Conservation (phyloP, 768 basidiomycete genomes). For the Tulasnella sp. region DNA sequence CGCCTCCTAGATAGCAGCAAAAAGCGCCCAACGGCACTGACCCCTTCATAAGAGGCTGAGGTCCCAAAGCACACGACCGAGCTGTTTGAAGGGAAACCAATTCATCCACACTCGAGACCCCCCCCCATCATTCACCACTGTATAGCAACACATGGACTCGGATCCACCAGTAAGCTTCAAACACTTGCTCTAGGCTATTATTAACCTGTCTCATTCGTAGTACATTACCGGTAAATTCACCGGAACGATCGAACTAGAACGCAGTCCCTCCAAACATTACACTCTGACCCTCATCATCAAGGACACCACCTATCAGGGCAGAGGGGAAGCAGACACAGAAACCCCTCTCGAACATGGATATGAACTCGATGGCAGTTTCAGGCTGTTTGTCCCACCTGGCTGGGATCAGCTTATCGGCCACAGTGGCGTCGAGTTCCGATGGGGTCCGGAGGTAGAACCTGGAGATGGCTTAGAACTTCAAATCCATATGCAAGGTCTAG, state of each 20-base stretch:
- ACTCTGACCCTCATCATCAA: background rate
- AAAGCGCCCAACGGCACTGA: background rate
- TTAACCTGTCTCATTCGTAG: background rate
- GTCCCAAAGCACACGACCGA: background rate
- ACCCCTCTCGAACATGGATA: background rate
- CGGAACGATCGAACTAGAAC: too few relatives aligned
- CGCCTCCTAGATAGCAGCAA: too few relatives aligned
- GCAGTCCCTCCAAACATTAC: background rate
- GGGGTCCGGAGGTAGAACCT: background rate
- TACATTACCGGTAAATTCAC: too few relatives aligned
- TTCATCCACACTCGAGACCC: background rate
- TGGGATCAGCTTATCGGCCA: background rate
- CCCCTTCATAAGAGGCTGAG: background rate
- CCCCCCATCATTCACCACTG: background rate
- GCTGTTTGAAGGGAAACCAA: background rate
- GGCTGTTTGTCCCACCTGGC: background rate
- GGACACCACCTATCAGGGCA: background rate
- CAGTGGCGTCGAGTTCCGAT: background rate
- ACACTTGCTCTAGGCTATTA: background rate
- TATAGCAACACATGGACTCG: background rate
- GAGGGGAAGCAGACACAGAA: background rate
- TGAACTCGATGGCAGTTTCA: background rate
- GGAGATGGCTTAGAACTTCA: background rate
- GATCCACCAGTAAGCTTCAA: background rate
- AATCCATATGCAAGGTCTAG: background rate